Conservation (phyloP, 768 basidiomycete genomes). For the Podaxis sp. region DNA sequence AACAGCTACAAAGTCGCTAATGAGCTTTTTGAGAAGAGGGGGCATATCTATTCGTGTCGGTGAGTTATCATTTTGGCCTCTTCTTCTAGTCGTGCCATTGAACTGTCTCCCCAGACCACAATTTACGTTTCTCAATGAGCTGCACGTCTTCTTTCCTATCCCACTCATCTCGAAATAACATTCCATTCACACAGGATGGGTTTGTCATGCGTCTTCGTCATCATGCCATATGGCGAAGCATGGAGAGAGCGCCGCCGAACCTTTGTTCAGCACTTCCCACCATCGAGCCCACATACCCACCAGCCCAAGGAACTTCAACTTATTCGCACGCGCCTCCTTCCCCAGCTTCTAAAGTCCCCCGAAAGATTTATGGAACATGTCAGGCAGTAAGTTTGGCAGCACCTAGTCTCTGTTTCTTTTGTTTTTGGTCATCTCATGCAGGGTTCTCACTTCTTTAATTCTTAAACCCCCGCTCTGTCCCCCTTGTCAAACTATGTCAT, state of each 20-base stretch:
- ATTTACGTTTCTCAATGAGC: conserved; percentile 24
- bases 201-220: conserved; percentile 33
- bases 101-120: conserved; percentile 17
- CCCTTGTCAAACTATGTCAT: not conserved
- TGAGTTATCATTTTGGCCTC: conserved; percentile 7
- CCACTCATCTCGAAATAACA: not conserved
- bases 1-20: conserved; percentile 29
- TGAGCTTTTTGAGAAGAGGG: conserved; percentile 38
- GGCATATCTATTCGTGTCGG: conserved; percentile 38
- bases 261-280: conserved; percentile 38
- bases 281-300: conserved; percentile 24
- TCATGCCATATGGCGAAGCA: conserved; percentile 33
- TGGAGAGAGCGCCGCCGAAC: conserved; percentile 38
- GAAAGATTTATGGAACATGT: conserved; percentile 31
- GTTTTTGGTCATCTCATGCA: not conserved
- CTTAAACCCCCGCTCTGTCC: not conserved
- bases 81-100: not conserved
- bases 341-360: conserved; percentile 19
- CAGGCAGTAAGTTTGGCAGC: conserved; percentile 29
- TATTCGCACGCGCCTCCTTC: conserved; percentile 9
- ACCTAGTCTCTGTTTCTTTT: not conserved
- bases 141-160: conserved; percentile 12
- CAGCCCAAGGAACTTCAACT: conserved; percentile 20
- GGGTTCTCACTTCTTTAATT: not conserved
- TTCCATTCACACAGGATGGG: conserved; percentile 29